Evolutionary conservation across 352 stramenopile genomes (phyloP), one percentile per base, ranked within the genome.

Genomic region (Globisporangium uncinulatum): DNA sequence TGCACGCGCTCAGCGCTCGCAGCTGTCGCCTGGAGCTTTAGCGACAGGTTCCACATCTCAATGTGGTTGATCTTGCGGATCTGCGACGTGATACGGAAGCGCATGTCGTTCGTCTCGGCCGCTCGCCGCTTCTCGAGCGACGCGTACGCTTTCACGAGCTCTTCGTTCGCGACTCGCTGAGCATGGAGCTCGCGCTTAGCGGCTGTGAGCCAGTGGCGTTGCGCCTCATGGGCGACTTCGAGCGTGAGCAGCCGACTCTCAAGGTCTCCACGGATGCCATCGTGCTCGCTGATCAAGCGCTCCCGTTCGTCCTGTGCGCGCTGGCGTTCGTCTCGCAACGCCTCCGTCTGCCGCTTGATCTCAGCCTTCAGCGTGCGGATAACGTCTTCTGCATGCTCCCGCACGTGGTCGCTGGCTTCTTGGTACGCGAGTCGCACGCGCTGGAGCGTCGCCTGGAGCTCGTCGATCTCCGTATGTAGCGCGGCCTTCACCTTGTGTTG

Each of bases 41-140:
- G 68, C 56, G 78, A 79, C 21, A 89, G 54, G 48, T 88, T 91
- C 83, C 83, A 92, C 78, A 92, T 90, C 51, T 90, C 76, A 19
- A 91, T 70, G 57, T 76, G 76, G 56, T 83, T 86, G 57, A 91
- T 88, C 47, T 78, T 80, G 31, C 67, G 72, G 47, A 89, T 74
- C 62, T 92, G 83, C 32, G 76, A 58, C 9, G 66, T 58, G 42
- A 92, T 87, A 41, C 83, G 74, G 50, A 89, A 87, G 19, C 71
- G 76, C 76, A 91, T 86, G 49, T 92, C 83, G 61, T 91, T 92
- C 46, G 76, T 85, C 56, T 92, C 83, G 0, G 74, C 69, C 5
- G 83, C 80, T 14, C 79, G 76, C 4, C 80, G 80, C 51, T 91
- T 86, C 53, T 92, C 80, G 0, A 92, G 69, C 1, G 78, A 83